Base-by-base conservation (phyloP, 2,329 filamentous ascomycete species). In the Rhynchosporium secalis region DNA sequence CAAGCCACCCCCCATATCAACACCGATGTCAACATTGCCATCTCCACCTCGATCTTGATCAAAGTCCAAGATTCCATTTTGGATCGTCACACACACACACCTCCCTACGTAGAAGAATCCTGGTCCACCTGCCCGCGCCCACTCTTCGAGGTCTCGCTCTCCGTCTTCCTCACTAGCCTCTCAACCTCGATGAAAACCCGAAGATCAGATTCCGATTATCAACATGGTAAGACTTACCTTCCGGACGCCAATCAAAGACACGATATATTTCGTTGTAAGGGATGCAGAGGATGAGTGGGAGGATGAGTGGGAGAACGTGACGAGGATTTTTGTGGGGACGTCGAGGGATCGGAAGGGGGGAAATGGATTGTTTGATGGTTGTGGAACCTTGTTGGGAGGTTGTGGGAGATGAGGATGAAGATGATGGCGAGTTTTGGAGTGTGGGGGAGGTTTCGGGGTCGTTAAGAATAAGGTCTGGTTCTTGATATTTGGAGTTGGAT, bases 191-290 rank as follows among this genome's bases (percentile, higher is more conserved):
- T 57, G 6, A 33, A 47, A 6, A 26, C 29, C 13, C 31, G n/a
- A 3, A 6, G n/a, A 38, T 9, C 31, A n/a, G 2, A 20, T 33
- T 4, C 26, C 36, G 20, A 20, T 48, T 10, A 67, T 68, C n/a
- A 60, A 65, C 31, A 63, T 65, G 41, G 48, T 68, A 1, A 65
- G 66, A 47, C 28, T 68, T 3, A 66, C 63, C 1, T 60, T 68
- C 12, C 45, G 54, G n/a, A 62, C 63, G 12, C 60, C 62, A 3
- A 36, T n/a, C 0, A 56, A 12, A 4, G 56, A 65, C n/a, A 65
- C 59, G 0, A 66, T 58, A 13, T 29, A 65, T 12, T 62, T 62
- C 4, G 60, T 68, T 1, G 40, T n/a, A 10, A 45, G 58, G 26
- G 63, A 60, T 20, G 60, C 38, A 3, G 66, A 66, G n/a, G 63